These are phyloP conservation scores for Musa balbisiana DNA, from an alignment of 202 grass and related monocot genomes.

Conservation along the genomic window DNA sequence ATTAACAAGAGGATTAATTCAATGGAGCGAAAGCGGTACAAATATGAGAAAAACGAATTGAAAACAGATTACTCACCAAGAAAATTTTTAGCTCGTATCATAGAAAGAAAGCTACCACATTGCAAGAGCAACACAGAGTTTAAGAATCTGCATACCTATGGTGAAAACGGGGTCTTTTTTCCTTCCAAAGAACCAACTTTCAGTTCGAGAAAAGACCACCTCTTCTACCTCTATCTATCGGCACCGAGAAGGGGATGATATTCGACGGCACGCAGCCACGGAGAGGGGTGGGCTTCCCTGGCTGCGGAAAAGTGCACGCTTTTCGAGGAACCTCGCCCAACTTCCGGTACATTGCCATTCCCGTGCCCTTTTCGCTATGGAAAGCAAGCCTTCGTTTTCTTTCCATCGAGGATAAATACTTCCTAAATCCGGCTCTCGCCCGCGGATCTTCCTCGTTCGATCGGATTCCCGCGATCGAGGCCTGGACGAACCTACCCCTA, in stretches of 20 bases:
- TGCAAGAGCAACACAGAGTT: background rate
- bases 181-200: background rate
- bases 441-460: no score
- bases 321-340: background rate
- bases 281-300: background rate
- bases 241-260: background rate
- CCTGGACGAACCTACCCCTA: no score
- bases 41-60: background rate
- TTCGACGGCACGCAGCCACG: background rate
- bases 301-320: background rate
- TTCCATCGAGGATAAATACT: no score
- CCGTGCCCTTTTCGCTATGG: background rate
- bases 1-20: background rate
- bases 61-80: background rate
- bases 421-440: no score
- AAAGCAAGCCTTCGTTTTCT: no score
- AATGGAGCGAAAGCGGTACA: no score
- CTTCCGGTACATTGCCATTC: background rate
- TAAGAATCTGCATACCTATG: background rate
- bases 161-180: background rate
- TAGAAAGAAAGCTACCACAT: background rate
- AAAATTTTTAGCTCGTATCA: background rate
- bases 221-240: background rate
- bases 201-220: background rate
- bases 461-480: no score